Evolutionary conservation across 805 yeast genomes (phyloP).

Genomic region (Candida silvicultrix): DNA sequence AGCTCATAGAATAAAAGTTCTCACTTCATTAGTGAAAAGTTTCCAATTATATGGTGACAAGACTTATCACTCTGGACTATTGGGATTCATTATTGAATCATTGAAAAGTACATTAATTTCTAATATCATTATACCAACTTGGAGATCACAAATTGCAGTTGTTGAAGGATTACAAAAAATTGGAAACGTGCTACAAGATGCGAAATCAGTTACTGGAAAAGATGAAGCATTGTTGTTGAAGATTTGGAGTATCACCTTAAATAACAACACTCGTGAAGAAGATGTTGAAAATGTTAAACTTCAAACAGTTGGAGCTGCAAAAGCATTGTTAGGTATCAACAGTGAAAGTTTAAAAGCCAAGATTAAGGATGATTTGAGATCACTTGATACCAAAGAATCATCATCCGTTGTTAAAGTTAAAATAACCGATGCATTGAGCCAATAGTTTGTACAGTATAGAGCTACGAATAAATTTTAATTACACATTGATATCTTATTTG

Average conservation of each 20-base stretch:
- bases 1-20: constrained; percentile 34
- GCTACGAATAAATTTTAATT: not conserved
- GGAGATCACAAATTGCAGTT: constrained; percentile 52
- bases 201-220: constrained; percentile 3
- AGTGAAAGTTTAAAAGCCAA: constrained; percentile 6
- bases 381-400: constrained; percentile 28
- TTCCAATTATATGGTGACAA: constrained; percentile 21
- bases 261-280: constrained; percentile 28
- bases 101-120: constrained; percentile 22
- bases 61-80: constrained; percentile 11
- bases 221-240: constrained; percentile 6
- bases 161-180: constrained; percentile 33
- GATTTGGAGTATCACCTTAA: constrained; percentile 21
- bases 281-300: constrained; percentile 56
- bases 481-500: not conserved
- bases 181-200: constrained; percentile 8
- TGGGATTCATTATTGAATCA: constrained; percentile 25
- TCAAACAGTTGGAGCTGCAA: constrained; percentile 36
- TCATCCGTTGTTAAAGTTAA: constrained; percentile 42
- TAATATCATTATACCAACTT: constrained; percentile 34
- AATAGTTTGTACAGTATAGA: not conserved
- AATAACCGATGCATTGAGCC: constrained; percentile 12
- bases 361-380: constrained; percentile 21
- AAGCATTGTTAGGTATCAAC: constrained; percentile 14
- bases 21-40: constrained; percentile 30